Evolutionary conservation across 805 yeast genomes (phyloP), one percentile per base, ranked within the genome.

Genomic region (Starmerella powellii): DNA sequence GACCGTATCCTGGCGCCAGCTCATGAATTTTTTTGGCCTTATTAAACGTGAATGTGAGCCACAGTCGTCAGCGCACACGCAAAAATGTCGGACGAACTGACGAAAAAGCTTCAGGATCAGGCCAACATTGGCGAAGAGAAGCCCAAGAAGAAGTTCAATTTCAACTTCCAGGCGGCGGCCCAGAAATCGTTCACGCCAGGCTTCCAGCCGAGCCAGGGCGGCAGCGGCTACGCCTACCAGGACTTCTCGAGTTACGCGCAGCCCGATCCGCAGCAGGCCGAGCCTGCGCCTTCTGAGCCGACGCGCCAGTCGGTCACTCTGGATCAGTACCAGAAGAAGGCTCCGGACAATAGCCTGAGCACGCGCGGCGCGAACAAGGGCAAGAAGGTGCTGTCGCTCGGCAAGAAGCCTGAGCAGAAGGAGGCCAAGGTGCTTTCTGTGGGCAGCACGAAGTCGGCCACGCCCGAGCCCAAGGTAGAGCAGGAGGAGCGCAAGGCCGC

Each of bases 101-200:
- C 55, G 8, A 50, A 53, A 37, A 53, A 54, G 27, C 40, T 54
- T 23, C 45, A 53, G 40, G 54, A 56, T 46, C 46, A 60, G 51
- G 47, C 53, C 18, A 47, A 54, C 38, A 39, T 46, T 43, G 28
- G 46, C 26, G 45, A 52, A 37, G 41, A 49, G 33, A 53, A 44
- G 45, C 43, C 47, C 32, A 51, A 51, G 45, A 52, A 52, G 46
- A 52, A 47, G 35, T 51, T 51, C 46, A 52, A 53, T 45, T 54
- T 54, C 50, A 37, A 46, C 36, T 46, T 46, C 45, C 31, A 46
- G 18, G 41, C 48, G 4, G 41, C 51, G 13, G 49, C 52, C 6
- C 20, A 32, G 31, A 41, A 37, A 4, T 33, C 51, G 4, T 51
- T 50, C 45, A 42, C 40, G 19, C 54, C 56, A 4, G 17, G 47